Evolutionary conservation across 306 rosid genomes (phyloP), one percentile per base, ranked within the genome.

Genomic region (Benincasa hispida): DNA sequence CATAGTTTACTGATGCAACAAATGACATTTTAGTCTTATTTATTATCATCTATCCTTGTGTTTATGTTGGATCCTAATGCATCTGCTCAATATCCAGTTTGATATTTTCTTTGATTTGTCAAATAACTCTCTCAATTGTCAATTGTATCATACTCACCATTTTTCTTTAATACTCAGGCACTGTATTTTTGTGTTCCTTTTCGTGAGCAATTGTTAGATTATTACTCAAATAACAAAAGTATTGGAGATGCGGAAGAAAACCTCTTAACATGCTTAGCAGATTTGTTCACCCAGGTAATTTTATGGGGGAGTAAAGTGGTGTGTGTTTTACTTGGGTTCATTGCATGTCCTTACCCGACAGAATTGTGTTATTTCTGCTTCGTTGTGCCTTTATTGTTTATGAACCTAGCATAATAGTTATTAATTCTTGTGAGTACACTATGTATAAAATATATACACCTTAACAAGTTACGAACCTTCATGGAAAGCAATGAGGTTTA

Each of bases 161-260:
- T 82, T 63, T 78, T 30, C 66, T 22, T 56, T 76, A 45, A 62
- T 68, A 42, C 81, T 83, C 91, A 92, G 99, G 99, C 99, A 19
- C 92, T 95, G 72, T 95, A 95, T 83, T 95, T 95, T 78, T 95
- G 99, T 76, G 99, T 92, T 82, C 99, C 99, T 50, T 95, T 95
- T 81, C 99, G 99, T 2, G 98, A 95, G 70, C 98, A 95, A 65
- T 85, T 95, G 76, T 81, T 95, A 53, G 97, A 92, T 72, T 95
- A 90, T 76, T 95, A 92, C 85, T 87, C 93, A 75, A 92, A 75
- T 85, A 86, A 78, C 88, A 95, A 87, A 84, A 89, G 79, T 80
- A 39, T 80, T 80, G 92, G 84, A 77, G 98, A 90, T 25, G 86
- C 76, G 14, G 98, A 95, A 82, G 99, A 95, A 84, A 95, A 95